Evolutionary conservation across 139 green algal species (phyloP).

Genomic region (Haematococcus sp.): DNA sequence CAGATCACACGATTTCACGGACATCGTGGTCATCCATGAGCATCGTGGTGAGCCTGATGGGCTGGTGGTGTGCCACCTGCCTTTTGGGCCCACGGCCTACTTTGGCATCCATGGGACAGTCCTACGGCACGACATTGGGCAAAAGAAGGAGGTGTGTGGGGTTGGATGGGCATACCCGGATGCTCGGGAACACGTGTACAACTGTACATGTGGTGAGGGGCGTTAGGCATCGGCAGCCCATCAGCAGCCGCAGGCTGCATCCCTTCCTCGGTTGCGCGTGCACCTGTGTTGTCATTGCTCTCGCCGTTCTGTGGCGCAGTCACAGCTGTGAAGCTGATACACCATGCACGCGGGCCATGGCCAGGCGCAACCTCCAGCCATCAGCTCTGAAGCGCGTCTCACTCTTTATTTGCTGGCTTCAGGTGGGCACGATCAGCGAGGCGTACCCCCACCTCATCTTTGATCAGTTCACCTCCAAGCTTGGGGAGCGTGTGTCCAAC

Average conservation of each 20-base stretch:
- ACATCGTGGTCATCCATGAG: constrained; percentile 97
- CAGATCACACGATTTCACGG: constrained; percentile 86
- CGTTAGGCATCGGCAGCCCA: background rate
- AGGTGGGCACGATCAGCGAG: constrained; percentile 92
- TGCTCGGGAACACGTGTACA: too few species aligned
- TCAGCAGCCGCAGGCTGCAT: background rate
- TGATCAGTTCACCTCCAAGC: constrained; percentile 83
- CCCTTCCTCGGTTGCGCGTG: background rate
- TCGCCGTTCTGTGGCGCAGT: too few species aligned
- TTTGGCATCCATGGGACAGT: constrained; percentile 96
- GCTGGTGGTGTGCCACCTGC: constrained; percentile 95
- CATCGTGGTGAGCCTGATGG: constrained; percentile 96
- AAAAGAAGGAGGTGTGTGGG: constrained; percentile 78
- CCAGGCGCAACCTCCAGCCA: too few species aligned
- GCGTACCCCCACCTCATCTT: constrained; percentile 94
- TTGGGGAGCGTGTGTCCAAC: constrained; percentile 79
- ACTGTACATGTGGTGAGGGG: background rate
- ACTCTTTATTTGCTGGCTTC: too few species aligned
- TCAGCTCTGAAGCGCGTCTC: too few species aligned
- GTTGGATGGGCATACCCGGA: too few species aligned
- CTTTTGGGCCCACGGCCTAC: constrained; percentile 96
- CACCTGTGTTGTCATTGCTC: background rate
- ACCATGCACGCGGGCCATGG: too few species aligned
- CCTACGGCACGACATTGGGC: constrained; percentile 93
- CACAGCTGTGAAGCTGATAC: too few species aligned